These are phyloP conservation scores for Xanthoceras sorbifolium DNA, from an alignment of 345 rosid genomes.

Conservation along the genomic window DNA sequence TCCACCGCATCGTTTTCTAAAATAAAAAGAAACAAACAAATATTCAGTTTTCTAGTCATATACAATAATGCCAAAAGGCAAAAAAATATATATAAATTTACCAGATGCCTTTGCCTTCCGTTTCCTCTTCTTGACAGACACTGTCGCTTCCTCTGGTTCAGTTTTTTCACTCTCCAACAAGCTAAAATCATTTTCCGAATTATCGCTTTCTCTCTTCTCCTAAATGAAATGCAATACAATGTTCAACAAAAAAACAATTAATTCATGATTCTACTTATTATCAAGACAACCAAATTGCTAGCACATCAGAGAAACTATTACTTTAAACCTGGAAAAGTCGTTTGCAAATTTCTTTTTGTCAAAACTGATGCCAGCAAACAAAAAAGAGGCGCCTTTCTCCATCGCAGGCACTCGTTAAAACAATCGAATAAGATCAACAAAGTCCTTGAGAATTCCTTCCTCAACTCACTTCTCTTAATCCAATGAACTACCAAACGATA, in stretches of 20 bases:
- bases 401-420: conserved; percentile 38
- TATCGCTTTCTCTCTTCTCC: conserved; percentile 44
- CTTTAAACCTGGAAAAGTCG: conserved; percentile 70
- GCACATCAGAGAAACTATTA: conserved; percentile 18
- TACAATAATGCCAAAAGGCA: neutral
- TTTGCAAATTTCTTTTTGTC: conserved; percentile 59
- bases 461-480: neutral
- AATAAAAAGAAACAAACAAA: conserved; percentile 2
- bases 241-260: neutral
- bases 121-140: conserved; percentile 55
- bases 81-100: conserved; percentile 16
- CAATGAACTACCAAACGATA: neutral
- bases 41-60: neutral
- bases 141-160: conserved; percentile 31
- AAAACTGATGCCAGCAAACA: conserved; percentile 76
- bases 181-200: conserved; percentile 33
- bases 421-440: neutral
- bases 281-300: neutral
- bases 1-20: conserved; percentile 52
- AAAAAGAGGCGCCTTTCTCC: conserved; percentile 67
- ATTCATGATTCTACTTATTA: neutral
- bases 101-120: conserved; percentile 56
- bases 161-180: conserved; percentile 40
- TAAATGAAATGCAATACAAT: conserved; percentile 9
- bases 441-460: neutral